phyloP scores from a whole-genome alignment of 805 yeast species.

The Brettanomyces anomalus region DNA sequence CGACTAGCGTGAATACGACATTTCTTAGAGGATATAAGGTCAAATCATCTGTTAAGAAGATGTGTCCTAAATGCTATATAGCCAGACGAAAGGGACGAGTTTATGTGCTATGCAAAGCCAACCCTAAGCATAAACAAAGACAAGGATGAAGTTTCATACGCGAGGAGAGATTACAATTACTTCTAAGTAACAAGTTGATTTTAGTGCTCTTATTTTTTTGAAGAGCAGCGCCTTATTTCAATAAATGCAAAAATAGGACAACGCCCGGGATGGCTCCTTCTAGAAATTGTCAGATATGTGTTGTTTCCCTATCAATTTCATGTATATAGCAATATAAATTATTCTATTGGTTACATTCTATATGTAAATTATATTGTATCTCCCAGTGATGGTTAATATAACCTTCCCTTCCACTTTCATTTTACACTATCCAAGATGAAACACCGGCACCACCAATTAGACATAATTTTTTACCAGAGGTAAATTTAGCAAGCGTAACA shows the following conservation, averaged over 20 bases:
- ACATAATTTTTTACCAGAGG: conserved; percentile 24
- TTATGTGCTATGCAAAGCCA: conserved; percentile 85
- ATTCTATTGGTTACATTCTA: background rate
- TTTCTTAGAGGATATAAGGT: conserved; percentile 62
- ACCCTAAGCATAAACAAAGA: conserved; percentile 91
- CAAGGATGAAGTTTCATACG: conserved; percentile 42
- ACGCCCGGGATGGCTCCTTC: too few species aligned
- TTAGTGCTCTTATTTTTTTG: too few species aligned
- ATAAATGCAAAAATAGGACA: too few species aligned
- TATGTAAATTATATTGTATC: background rate
- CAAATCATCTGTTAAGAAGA: conserved; percentile 85
- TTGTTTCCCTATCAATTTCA: background rate
- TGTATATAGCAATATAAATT: conserved; percentile 1
- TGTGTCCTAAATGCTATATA: conserved; percentile 84
- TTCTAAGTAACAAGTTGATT: too few species aligned
- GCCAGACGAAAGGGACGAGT: conserved; percentile 94
- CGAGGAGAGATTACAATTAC: too few species aligned
- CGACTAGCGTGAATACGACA: background rate
- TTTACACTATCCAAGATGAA: conserved; percentile 17
- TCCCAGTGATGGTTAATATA: too few species aligned
- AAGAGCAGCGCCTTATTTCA: background rate
- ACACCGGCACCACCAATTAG: conserved; percentile 79
- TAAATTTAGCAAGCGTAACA: conserved; percentile 30
- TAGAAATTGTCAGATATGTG: too few species aligned
- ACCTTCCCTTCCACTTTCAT: too few species aligned